These are phyloP conservation scores for Calocera cornea DNA, from an alignment of 768 basidiomycete species.

Conservation along the genomic window DNA sequence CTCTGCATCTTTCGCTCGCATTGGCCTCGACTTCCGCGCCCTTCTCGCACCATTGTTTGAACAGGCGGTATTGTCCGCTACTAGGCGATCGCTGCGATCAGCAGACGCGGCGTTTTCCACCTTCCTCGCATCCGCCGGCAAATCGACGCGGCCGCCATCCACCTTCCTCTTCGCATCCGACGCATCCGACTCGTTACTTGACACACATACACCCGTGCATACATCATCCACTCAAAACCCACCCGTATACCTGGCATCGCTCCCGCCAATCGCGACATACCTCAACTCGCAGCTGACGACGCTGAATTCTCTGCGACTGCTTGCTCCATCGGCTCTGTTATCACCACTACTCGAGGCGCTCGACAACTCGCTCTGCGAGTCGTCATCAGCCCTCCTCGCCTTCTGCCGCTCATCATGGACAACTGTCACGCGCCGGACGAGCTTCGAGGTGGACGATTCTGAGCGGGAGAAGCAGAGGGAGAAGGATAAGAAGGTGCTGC, in stretches of 20 bases:
- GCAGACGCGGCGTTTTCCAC: neutral
- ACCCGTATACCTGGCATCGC: constrained; percentile 55
- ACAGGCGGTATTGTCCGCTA: constrained; percentile 44
- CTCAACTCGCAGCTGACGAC: constrained; percentile 60
- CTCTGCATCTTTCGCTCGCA: constrained; percentile 76
- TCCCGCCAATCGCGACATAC: constrained; percentile 58
- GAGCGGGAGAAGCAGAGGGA: constrained; percentile 22
- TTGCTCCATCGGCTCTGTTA: constrained; percentile 55
- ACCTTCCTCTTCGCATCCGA: neutral
- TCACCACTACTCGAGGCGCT: constrained; percentile 37
- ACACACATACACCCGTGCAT: neutral
- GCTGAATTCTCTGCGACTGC: constrained; percentile 67
- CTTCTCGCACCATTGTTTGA: constrained; percentile 54
- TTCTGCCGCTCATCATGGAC: neutral
- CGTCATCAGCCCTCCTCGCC: constrained; percentile 33
- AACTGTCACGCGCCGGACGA: constrained; percentile 4
- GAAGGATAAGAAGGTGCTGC: constrained; percentile 22
- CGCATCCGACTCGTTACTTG: neutral
- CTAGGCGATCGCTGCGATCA: constrained; percentile 17
- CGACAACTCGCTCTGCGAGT: constrained; percentile 37
- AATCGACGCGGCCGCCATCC: neutral
- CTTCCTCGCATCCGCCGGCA: neutral
- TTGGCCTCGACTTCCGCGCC: constrained; percentile 78
- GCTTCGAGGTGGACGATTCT: constrained; percentile 19
- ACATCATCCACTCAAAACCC: constrained; percentile 38